phyloP scores from a whole-genome alignment of 371 early-diverging fungal genomes.

The Mortierella sp. region DNA sequence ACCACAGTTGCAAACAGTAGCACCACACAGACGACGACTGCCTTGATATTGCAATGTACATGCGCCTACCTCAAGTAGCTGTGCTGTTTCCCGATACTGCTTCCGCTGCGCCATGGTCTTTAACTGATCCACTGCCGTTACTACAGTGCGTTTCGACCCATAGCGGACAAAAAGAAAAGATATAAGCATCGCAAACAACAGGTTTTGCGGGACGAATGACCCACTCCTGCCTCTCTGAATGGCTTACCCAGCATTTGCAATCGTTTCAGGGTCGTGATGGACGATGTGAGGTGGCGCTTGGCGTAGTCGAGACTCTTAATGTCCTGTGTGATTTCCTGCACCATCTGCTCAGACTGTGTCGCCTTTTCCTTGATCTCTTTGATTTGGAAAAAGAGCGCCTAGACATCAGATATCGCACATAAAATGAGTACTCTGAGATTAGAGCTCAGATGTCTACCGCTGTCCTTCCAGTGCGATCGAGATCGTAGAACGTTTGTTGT shows the following conservation, averaged over 20 bases:
- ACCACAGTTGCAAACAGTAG: too few species aligned
- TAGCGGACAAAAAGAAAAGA: too few species aligned
- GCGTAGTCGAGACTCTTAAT: constrained; percentile 94
- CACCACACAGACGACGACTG: too few species aligned
- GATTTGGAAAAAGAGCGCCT: constrained; percentile 83
- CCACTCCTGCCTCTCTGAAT: not conserved
- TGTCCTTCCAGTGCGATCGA: too few species aligned
- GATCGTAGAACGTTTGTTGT: too few species aligned
- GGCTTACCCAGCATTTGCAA: constrained; percentile 86
- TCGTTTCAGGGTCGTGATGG: constrained; percentile 85
- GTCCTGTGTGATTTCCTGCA: constrained; percentile 94
- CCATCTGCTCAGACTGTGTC: constrained; percentile 86
- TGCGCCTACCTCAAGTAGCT: constrained; percentile 78
- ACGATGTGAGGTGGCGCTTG: constrained; percentile 86
- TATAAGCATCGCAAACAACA: too few species aligned
- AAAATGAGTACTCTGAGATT: too few species aligned
- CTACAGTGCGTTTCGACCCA: too few species aligned
- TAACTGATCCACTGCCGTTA: constrained; percentile 84
- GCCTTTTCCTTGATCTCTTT: constrained; percentile 88
- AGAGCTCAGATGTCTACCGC: too few species aligned
- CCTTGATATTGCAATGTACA: too few species aligned
- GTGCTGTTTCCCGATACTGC: constrained; percentile 83
- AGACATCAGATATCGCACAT: not conserved
- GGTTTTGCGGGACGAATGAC: too few species aligned
- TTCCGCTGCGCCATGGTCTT: constrained; percentile 71